Evolutionary conservation across 768 basidiomycete genomes (phyloP).

Genomic region (Psilocybe cubensis): DNA sequence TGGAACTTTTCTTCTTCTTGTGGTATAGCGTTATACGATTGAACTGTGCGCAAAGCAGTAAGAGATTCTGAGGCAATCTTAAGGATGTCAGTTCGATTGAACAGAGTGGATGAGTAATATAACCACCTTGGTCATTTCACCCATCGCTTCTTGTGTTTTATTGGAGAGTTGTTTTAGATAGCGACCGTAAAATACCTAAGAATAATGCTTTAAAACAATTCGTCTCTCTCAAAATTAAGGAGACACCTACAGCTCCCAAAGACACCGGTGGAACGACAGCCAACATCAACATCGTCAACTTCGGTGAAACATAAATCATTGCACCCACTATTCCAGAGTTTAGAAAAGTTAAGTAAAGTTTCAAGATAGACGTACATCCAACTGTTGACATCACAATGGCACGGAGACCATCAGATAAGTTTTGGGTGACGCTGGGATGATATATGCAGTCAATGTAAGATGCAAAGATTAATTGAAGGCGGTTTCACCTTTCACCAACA

Average conservation of each 20-base stretch:
- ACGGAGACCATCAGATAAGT: slow-evolving; percentile 79
- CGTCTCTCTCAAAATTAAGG: background rate
- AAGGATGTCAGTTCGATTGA: background rate
- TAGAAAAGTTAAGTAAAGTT: background rate
- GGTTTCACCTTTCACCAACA: slow-evolving; percentile 82
- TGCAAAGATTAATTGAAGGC: background rate
- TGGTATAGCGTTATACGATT: slow-evolving; percentile 84
- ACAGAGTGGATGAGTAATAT: slow-evolving; percentile 21
- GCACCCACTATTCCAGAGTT: slow-evolving; percentile 66
- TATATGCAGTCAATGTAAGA: slow-evolving; percentile 3
- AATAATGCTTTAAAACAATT: background rate
- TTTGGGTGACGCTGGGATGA: slow-evolving; percentile 65
- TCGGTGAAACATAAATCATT: slow-evolving; percentile 93
- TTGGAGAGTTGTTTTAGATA: slow-evolving; percentile 93
- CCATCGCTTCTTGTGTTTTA: slow-evolving; percentile 91
- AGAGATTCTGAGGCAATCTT: slow-evolving; percentile 88
- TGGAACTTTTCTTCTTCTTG: slow-evolving; percentile 82
- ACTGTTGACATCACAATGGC: slow-evolving; percentile 93
- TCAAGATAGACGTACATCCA: slow-evolving; percentile 63
- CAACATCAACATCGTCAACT: slow-evolving; percentile 90
- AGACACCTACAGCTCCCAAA: slow-evolving; percentile 69
- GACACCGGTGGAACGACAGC: slow-evolving; percentile 89
- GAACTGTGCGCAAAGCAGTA: slow-evolving; percentile 84
- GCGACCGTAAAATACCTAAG: slow-evolving; percentile 91
- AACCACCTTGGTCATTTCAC: slow-evolving; percentile 86